These are phyloP conservation scores for Trematosphaeria pertusa DNA, from an alignment of 2,329 filamentous ascomycete species.

Conservation along the genomic window DNA sequence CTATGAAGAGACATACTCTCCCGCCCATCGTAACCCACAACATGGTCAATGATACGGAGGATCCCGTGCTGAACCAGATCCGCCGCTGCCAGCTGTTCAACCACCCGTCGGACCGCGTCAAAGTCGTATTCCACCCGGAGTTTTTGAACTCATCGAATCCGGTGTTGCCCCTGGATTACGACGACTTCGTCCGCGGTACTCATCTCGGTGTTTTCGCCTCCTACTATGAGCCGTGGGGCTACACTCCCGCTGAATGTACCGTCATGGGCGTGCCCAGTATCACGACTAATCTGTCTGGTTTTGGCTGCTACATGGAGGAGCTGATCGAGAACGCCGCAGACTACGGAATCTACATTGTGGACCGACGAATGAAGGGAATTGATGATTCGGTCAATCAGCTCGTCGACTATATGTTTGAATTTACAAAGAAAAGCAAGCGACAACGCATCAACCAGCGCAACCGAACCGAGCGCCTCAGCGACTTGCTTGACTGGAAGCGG, in stretches of 20 bases:
- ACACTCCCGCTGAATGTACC: slow-evolving; percentile 96
- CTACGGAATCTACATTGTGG: slow-evolving; percentile 99
- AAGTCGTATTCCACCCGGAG: slow-evolving; percentile 97
- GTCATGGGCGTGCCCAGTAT: slow-evolving; percentile 99
- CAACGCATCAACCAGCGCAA: slow-evolving; percentile 99
- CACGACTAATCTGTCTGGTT: slow-evolving; percentile 96
- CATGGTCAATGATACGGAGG: slow-evolving; percentile 93
- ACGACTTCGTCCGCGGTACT: slow-evolving; percentile 97
- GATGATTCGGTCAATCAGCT: slow-evolving; percentile 98
- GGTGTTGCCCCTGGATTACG: slow-evolving; percentile 93
- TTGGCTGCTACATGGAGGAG: slow-evolving; percentile 99
- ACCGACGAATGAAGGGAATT: slow-evolving; percentile 91
- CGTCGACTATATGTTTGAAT: slow-evolving; percentile 91
- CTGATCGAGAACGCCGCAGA: slow-evolving; percentile 97
- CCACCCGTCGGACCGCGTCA: slow-evolving; percentile 91
- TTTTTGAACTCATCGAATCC: slow-evolving; percentile 97
- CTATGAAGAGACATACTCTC: slow-evolving; percentile 90
- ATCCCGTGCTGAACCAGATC: slow-evolving; percentile 95
- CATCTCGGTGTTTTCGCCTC: slow-evolving; percentile 95
- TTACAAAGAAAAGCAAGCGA: slow-evolving; percentile 88
- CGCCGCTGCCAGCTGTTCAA: slow-evolving; percentile 97
- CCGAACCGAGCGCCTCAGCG: slow-evolving; percentile 91
- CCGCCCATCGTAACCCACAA: slow-evolving; percentile 99
- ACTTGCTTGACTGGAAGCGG: slow-evolving; percentile 97
- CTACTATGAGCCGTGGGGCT: slow-evolving; percentile 99